These are phyloP conservation scores for Eutrema yunnanense DNA, from an alignment of 345 rosid genomes.

Conservation along the genomic window DNA sequence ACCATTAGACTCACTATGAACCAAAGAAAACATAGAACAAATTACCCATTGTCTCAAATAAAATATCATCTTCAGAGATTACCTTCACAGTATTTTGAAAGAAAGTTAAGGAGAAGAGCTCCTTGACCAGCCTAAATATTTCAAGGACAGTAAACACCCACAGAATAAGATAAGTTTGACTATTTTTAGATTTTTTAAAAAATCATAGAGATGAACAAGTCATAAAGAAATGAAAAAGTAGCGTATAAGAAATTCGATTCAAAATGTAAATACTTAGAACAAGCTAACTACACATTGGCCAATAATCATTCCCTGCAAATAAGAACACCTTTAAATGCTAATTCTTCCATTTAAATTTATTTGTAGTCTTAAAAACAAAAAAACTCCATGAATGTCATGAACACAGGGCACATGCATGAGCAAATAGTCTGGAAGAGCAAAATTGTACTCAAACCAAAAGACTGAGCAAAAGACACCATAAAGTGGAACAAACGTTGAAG, in stretches of 20 bases:
- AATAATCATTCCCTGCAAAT: not conserved
- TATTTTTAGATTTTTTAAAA: not conserved
- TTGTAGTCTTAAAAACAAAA: not conserved
- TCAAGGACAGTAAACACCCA: conserved; percentile 13
- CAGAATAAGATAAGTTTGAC: not conserved
- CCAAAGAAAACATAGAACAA: conserved; percentile 4
- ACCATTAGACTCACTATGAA: conserved; percentile 10
- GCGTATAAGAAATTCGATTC: not conserved
- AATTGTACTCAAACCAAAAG: not conserved
- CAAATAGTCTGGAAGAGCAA: not conserved
- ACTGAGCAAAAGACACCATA: not conserved
- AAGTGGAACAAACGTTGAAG: not conserved
- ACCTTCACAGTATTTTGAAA: conserved; percentile 94
- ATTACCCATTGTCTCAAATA: not conserved
- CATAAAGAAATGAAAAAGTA: not conserved
- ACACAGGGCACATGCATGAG: not conserved
- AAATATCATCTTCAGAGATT: conserved; percentile 9
- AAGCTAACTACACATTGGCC: not conserved
- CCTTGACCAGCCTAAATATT: conserved; percentile 85
- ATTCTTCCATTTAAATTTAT: not conserved
- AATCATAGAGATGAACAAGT: not conserved
- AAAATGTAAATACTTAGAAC: not conserved
- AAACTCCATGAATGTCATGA: not conserved
- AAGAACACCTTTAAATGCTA: not conserved
- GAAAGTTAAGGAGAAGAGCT: conserved; percentile 84